Evolutionary conservation across 139 green algal genomes (phyloP), one percentile per base, ranked within the genome.

Genomic region (Marvania coccoides): DNA sequence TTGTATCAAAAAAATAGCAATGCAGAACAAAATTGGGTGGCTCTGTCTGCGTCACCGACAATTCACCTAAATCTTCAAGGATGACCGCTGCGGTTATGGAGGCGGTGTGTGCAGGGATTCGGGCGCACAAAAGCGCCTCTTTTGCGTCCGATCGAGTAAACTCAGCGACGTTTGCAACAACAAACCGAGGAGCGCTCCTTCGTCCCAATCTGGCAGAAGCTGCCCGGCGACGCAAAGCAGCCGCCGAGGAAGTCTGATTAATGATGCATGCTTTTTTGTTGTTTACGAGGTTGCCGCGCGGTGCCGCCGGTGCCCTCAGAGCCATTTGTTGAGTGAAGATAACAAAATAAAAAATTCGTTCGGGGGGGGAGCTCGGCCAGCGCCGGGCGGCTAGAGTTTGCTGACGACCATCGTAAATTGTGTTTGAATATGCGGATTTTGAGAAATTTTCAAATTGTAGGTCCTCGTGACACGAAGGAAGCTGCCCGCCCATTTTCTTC

Each of bases 41-140:
- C 19, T 28, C 19, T 51, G 19, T 51, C 42, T 51, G 19, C 42
- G 19, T 51, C 42, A 19, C 42, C 42, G 42, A 51, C 7, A 6
- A 12, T 39, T 64, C 40, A 60, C 61, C 65, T 40, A 28, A 13
- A 58, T 88, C 82, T 2, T 68, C 24, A 15, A 79, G 35, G 4
- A 89, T 77, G 2, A 83, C 31, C 0, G 69, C 33, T 3, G 78
- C 74, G 1, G 72, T 69, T 2, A 81, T 37, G 10, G 71, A 59
- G 13, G 69, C 38, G 0, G 59, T 48, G 23, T 89, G 83, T 0
- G 63, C 82, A n/a, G 79, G 74, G 3, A 87, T 62, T 4, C 73
- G 67, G 15, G 69, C 69, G 12, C 62, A 73, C 9, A 86, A 26
- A 1, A 86, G 58, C 9, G 74, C 77, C 26, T 83, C 76, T 29